A percentile compares a stretch with the other conserved stretches of the same genome.
These are phyloP conservation scores for Euptelea pleiosperma DNA, from an alignment of 164 flowering plant genomes.

Conservation along the genomic window DNA sequence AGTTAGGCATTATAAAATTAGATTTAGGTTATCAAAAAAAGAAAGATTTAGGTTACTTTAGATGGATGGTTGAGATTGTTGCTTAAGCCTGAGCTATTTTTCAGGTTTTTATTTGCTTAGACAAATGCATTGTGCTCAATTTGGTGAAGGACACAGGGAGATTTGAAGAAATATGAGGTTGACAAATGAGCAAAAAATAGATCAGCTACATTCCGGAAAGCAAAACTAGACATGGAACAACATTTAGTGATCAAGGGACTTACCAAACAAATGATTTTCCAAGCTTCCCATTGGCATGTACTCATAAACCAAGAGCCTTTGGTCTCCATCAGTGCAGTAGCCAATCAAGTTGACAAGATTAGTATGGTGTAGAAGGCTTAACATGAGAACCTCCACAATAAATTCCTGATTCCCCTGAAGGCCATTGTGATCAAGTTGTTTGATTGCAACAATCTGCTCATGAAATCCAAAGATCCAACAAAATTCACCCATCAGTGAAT, in stretches of 20 bases:
- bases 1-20: too few species aligned
- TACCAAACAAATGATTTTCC: constrained; percentile 85
- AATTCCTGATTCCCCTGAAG: constrained; percentile 83
- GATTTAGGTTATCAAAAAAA: too few species aligned
- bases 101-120: too few species aligned
- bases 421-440: constrained; percentile 60
- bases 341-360: constrained; percentile 85
- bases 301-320: constrained; percentile 84
- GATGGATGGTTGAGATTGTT: too few species aligned
- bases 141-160: neutral
- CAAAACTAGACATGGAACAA: neutral
- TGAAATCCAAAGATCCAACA: neutral
- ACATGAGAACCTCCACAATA: constrained; percentile 85
- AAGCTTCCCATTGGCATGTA: constrained; percentile 84
- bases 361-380: constrained; percentile 74
- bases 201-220: neutral
- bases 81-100: too few species aligned
- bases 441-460: constrained; percentile 60
- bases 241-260: constrained; percentile 2
- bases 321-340: constrained; percentile 80
- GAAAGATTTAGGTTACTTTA: too few species aligned
- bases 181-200: neutral
- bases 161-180: neutral
- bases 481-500: neutral
- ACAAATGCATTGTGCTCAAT: too few species aligned